Conservation (phyloP, 345 rosid species). For the Trapa incisa region DNA sequence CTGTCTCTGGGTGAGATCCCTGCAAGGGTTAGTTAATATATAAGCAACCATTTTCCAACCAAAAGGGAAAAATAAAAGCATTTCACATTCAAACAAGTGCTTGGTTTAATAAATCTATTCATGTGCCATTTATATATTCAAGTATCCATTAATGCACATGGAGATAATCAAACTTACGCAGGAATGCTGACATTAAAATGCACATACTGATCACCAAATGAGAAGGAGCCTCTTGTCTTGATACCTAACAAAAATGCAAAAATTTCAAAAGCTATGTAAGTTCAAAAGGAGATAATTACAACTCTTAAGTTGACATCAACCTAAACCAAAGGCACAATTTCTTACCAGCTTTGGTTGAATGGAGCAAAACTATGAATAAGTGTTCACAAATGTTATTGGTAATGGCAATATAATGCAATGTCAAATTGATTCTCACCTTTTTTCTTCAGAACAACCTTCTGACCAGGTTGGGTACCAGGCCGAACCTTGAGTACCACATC, state of each 20-base stretch:
- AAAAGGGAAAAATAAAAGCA: neutral
- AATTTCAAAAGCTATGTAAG: neutral
- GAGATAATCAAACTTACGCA: constrained; percentile 30
- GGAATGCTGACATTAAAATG: constrained; percentile 93
- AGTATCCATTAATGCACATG: neutral
- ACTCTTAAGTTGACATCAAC: neutral
- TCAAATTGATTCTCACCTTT: constrained; percentile 42
- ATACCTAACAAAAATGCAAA: constrained; percentile 35
- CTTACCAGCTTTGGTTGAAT: neutral
- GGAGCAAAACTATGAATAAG: neutral
- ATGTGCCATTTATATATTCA: too few relatives aligned
- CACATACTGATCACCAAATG: constrained; percentile 83
- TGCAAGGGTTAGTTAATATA: constrained; percentile 14
- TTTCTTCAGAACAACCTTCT: constrained; percentile 88
- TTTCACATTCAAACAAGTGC: neutral
- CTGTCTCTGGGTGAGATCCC: constrained; percentile 71
- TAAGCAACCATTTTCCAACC: neutral
- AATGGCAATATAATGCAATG: neutral
- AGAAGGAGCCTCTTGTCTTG: constrained; percentile 57
- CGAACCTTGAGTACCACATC: constrained; percentile 99
- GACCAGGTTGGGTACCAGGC: constrained; percentile 96
- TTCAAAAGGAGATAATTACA: neutral
- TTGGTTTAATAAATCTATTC: neutral
- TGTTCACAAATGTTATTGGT: neutral
- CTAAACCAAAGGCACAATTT: neutral